Evolutionary conservation across 768 basidiomycete genomes (phyloP), one percentile per base, ranked within the genome.

Genomic region (Hygrophorus pudorinus): DNA sequence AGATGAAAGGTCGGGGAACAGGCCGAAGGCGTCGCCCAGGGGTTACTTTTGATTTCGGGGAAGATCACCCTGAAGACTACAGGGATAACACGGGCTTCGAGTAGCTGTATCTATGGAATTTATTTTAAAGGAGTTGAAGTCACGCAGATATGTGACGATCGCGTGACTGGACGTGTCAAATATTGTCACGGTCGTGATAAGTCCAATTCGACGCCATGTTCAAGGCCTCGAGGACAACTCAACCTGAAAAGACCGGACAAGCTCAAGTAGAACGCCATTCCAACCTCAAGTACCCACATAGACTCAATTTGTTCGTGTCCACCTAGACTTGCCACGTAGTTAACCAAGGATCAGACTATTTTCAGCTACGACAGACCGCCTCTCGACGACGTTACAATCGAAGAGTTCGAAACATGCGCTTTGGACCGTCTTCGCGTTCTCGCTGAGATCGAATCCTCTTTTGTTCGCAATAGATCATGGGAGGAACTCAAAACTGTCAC

Each of bases 331-430:
- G 24, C 24, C 24, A 3, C 7, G 3, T 7, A 24, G 24, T 7
- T 24, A 24, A 20, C 32, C 44, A 35, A 35, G 48, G 52, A 42
- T 46, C 40, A 42, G 14, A 32, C 36, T 16, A 13, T 44, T 16
- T 20, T 8, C 43, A 96, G 92, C 62, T 98, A 99, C 57, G 84
- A 93, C 53, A 65, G 58, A 13, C 88, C 93, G 16, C 96, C 96
- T 14, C 61, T 73, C 12, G 81, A 81, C 45, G 91, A 98, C 55
- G 82, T 98, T 14, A 91, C 91, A 1, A 69, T 98, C 13, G 96
- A 98, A 59, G 87, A 97, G 50, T 99, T 99, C 53, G 96, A 99
- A 59, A 81, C 73, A 2, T 87, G 75, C 57, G 96, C 96, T 0
- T 70, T 99, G 16, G 80, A 94, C 52, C 70, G 96, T 30, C 72